These are phyloP conservation scores for Mycena citricolor DNA, from an alignment of 1,284 basidiomycete genomes.

Conservation along the genomic window DNA sequence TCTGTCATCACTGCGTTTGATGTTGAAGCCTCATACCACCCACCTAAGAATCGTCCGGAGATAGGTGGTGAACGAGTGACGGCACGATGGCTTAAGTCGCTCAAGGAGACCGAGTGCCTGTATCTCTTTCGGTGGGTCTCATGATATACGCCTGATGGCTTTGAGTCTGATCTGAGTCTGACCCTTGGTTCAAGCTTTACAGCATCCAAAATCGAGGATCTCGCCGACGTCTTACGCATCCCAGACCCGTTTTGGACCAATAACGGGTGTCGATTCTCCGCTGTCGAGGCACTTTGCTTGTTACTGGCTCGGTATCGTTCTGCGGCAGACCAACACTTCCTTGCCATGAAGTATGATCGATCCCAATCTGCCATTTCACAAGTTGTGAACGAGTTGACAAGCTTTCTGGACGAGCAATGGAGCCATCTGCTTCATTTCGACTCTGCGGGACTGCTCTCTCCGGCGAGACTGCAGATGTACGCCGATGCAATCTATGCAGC, in stretches of 20 bases:
- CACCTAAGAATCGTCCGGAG: too few relatives aligned
- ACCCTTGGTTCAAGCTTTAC: neutral
- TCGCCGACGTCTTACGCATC: constrained; percentile 2
- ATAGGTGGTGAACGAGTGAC: neutral
- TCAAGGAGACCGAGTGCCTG: neutral
- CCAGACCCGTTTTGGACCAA: constrained; percentile 16
- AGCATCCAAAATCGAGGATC: neutral
- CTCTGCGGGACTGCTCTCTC: constrained; percentile 13
- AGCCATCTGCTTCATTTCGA: constrained; percentile 27
- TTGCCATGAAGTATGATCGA: constrained; percentile 17
- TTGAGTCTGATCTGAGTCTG: neutral
- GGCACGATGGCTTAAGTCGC: neutral
- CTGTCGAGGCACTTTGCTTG: constrained; percentile 17
- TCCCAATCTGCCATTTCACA: constrained; percentile 23
- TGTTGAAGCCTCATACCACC: too few relatives aligned
- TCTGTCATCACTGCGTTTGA: too few relatives aligned
- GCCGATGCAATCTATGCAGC: constrained; percentile 21
- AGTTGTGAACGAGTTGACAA: constrained; percentile 23
- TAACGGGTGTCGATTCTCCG: constrained; percentile 9
- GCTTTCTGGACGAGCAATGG: constrained; percentile 25
- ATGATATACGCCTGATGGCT: too few relatives aligned
- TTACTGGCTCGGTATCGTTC: constrained; percentile 21
- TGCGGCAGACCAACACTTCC: constrained; percentile 16
- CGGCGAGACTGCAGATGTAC: constrained; percentile 17
- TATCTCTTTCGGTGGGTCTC: constrained; percentile 4